These are phyloP conservation scores for Ilyonectria robusta DNA, from an alignment of 2,329 filamentous ascomycete genomes.

Conservation along the genomic window DNA sequence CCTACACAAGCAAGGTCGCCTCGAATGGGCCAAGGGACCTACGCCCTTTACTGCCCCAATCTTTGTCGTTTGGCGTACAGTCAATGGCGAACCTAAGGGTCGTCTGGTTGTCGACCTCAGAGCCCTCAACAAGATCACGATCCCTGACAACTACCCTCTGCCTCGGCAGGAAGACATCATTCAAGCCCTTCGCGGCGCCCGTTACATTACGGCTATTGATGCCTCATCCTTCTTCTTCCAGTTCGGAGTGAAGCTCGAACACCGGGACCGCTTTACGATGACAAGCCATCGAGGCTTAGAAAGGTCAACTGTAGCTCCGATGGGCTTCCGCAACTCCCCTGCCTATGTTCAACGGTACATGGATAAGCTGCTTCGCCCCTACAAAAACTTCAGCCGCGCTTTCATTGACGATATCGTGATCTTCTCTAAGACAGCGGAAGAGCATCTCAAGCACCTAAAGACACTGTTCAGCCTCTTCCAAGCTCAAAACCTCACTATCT, in stretches of 20 bases:
- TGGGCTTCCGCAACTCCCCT: not conserved
- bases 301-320: not conserved
- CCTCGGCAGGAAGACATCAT: not conserved
- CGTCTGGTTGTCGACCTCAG: slow-evolving; percentile 2
- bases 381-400: not conserved
- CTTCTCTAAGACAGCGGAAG: not conserved
- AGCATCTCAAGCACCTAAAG: not conserved
- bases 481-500: not conserved
- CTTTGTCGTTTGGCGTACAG: slow-evolving; percentile 7
- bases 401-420: not conserved
- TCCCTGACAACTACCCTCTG: slow-evolving; percentile 5
- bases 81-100: slow-evolving; percentile 5
- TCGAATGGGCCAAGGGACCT: slow-evolving; percentile 3
- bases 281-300: not conserved
- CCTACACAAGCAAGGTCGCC: not conserved
- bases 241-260: not conserved
- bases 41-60: slow-evolving; percentile 1
- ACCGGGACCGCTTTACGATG: not conserved
- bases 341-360: not conserved
- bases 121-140: not conserved
- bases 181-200: too few species aligned
- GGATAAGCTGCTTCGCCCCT: not conserved
- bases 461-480: not conserved
- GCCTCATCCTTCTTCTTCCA: slow-evolving; percentile 11
- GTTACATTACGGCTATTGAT: not conserved